phyloP scores from a whole-genome alignment of 148 eudicot genomes.

The Rhododendron simsii region DNA sequence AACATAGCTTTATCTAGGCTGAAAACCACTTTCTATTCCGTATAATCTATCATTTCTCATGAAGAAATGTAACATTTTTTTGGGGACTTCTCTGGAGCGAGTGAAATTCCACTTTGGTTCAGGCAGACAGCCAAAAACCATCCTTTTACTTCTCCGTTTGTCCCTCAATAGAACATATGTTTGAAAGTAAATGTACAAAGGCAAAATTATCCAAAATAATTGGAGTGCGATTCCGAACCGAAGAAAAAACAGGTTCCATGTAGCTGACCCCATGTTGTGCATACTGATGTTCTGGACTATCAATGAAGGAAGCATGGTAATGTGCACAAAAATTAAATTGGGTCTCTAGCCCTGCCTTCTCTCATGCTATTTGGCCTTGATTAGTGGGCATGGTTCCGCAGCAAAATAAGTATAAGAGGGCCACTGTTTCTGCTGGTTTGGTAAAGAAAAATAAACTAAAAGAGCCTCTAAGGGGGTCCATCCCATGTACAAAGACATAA shows the following conservation, averaged over 20 bases:
- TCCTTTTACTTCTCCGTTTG: neutral
- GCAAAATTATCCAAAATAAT: neutral
- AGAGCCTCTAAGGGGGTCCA: neutral
- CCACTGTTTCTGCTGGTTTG: neutral
- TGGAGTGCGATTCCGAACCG: neutral
- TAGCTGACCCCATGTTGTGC: too few relatives aligned
- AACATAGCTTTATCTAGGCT: neutral
- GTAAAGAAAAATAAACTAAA: neutral
- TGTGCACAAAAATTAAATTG: too few relatives aligned
- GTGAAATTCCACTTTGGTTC: constrained; percentile 1
- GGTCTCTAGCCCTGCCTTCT: too few relatives aligned
- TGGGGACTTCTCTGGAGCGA: neutral
- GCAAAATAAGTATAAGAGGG: too few relatives aligned
- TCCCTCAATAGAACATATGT: neutral
- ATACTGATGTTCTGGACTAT: too few relatives aligned
- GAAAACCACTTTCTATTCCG: neutral
- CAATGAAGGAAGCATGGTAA: too few relatives aligned
- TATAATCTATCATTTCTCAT: neutral
- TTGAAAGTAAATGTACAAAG: neutral
- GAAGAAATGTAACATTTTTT: neutral
- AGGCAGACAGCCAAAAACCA: neutral
- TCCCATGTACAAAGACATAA: neutral
- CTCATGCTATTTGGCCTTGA: too few relatives aligned
- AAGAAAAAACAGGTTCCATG: too few relatives aligned
- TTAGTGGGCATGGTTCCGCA: too few relatives aligned